Percentiles rank a stretch among this genome's conserved stretches.
phyloP scores from a whole-genome alignment of 2,329 filamentous ascomycete genomes.

The Lizonia empirigonia region DNA sequence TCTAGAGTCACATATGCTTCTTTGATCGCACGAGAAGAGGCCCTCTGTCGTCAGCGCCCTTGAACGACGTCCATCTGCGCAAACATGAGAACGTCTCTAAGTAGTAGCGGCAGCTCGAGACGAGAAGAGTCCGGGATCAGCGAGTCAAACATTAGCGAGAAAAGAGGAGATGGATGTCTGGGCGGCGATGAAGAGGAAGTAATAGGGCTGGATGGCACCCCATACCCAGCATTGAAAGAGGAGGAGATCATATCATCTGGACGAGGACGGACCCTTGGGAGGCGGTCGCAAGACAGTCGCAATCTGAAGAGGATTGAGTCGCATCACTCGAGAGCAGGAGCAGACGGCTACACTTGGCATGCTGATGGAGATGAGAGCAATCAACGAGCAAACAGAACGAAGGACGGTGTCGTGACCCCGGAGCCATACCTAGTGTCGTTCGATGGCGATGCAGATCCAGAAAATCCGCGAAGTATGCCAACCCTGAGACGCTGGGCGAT shows the following conservation, averaged over 20 bases:
- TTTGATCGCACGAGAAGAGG: background rate
- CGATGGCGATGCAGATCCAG: constrained; percentile 74
- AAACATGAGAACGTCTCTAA: background rate
- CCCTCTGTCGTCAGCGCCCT: background rate
- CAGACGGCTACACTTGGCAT: constrained; percentile 48
- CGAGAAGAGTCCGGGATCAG: constrained; percentile 10
- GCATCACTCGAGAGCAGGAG: constrained; percentile 45
- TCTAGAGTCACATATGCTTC: background rate
- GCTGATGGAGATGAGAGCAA: constrained; percentile 33
- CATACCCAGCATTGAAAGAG: background rate
- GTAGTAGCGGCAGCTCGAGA: constrained; percentile 13
- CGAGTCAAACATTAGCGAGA: constrained; percentile 23
- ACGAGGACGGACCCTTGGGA: constrained; percentile 9
- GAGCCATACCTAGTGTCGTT: constrained; percentile 71
- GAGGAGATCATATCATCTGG: background rate
- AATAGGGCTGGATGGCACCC: constrained; percentile 16
- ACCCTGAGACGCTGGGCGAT: constrained; percentile 77
- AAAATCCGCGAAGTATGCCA: constrained; percentile 73
- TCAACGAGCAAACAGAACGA: constrained; percentile 28
- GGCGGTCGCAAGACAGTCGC: constrained; percentile 25
- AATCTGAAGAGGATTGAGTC: constrained; percentile 31
- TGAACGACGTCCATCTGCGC: background rate
- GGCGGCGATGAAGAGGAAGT: constrained; percentile 23
- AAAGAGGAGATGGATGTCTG: constrained; percentile 6
- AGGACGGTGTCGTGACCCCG: constrained; percentile 18